Percentiles rank a stretch among this genome's conserved stretches.
These are phyloP conservation scores for Daldinia eschscholtzii DNA, from an alignment of 2,329 filamentous ascomycete genomes.

Conservation along the genomic window DNA sequence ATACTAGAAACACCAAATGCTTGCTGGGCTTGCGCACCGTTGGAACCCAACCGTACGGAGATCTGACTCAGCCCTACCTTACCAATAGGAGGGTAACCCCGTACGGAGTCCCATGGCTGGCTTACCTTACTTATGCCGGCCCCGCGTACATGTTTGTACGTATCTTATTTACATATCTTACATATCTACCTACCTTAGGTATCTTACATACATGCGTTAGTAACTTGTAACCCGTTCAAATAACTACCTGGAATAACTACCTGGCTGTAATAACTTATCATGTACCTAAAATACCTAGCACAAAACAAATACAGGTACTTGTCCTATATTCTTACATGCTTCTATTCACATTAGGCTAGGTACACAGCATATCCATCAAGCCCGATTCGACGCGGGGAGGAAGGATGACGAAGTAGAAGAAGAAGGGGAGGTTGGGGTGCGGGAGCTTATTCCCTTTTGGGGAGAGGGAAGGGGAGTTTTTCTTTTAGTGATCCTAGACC, in stretches of 20 bases:
- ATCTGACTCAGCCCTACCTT: constrained; percentile 43
- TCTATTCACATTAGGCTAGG: not conserved
- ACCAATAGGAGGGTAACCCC: constrained; percentile 34
- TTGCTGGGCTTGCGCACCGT: not conserved
- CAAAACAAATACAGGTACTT: too few relatives aligned
- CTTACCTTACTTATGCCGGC: not conserved
- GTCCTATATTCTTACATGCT: not conserved
- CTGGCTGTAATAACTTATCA: not conserved
- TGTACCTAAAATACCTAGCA: too few relatives aligned
- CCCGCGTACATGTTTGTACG: not conserved
- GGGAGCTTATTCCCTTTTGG: not conserved
- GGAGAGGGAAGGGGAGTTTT: not conserved
- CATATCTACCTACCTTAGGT: not conserved
- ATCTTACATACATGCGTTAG: not conserved
- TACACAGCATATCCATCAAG: not conserved
- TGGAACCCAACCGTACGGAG: constrained; percentile 9
- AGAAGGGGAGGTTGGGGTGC: not conserved
- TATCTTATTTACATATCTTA: not conserved
- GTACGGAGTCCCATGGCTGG: constrained; percentile 15
- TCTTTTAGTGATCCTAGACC: not conserved
- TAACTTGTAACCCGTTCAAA: too few relatives aligned
- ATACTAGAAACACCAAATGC: not conserved
- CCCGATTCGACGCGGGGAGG: constrained; percentile 1
- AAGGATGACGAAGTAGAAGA: not conserved
- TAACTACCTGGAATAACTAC: constrained; percentile 2